Conservation (phyloP, 331 rosid species). For the Quercus lobata region DNA sequence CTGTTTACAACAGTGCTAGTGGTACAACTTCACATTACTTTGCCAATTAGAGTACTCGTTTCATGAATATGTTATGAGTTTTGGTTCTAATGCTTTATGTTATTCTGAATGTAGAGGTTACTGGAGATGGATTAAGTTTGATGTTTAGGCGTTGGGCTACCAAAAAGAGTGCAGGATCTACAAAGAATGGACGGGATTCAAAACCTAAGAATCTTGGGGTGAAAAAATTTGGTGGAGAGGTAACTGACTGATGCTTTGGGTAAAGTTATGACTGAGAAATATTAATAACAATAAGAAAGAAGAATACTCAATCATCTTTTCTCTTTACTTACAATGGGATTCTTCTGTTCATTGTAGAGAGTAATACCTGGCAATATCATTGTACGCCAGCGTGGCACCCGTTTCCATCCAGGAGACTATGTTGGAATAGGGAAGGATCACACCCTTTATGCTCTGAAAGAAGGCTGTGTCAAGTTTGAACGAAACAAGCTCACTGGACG, state of each 20-base stretch:
- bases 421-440: conserved; percentile 89
- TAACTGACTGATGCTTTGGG: conserved; percentile 34
- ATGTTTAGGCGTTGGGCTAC: conserved; percentile 86
- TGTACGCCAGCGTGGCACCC: conserved; percentile 83
- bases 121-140: conserved; percentile 71
- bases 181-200: conserved; percentile 94
- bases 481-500: conserved; percentile 73
- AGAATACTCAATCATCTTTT: background rate
- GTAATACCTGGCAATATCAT: conserved; percentile 93
- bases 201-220: conserved; percentile 92
- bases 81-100: conserved; percentile 12
- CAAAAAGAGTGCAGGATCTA: conserved; percentile 73
- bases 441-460: conserved; percentile 78
- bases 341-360: conserved; percentile 48
- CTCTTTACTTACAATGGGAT: conserved; percentile 2
- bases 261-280: background rate
- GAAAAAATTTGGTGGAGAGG: conserved; percentile 95
- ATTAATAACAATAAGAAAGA: background rate
- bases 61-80: background rate
- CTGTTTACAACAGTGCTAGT: conserved; percentile 50
- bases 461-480: conserved; percentile 80
- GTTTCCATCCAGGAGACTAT: conserved; percentile 89
- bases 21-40: conserved; percentile 39
- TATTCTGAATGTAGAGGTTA: conserved; percentile 36
- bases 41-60: background rate